Evolutionary conservation across 805 yeast species (phyloP), one percentile per base, ranked within the genome.

Genomic region (Phaffomyces thermotolerans): DNA sequence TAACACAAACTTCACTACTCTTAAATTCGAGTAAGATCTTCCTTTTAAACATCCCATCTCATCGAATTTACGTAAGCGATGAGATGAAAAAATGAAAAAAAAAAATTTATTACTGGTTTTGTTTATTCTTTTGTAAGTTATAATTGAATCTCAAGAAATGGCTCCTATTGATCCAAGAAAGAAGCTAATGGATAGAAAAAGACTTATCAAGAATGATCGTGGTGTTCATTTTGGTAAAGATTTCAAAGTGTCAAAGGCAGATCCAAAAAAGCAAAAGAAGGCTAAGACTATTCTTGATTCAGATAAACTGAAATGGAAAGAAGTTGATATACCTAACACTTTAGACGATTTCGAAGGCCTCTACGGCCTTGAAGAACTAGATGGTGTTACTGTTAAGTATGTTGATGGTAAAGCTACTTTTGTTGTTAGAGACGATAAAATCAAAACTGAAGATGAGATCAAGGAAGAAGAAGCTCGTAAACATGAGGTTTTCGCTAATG

Each of bases 321-420:
- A 81, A 3, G 95, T 90, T 8, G 84, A 81, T 2, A 74, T 90
- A 41, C 91, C 95, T 5, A 91, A 86, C 50, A 81, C 87, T 23
- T 64, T 86, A 40, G 95, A 81, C 47, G 96, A 88, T 62, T 86
- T 84, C 57, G 90, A 85, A 51, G 96, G 96, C 0, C 83, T 90
- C 54, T 88, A 81, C 60, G 99, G 97, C 0, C 67, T 93, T 31
- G 99, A 91, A 61, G 98, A 91, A 60, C 73, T 93, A 40, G 96
- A 88, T 45, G 97, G 96, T 36, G 97, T 91, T 30, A 90, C 75
- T 55, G 90, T 91, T 7, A 78, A 84, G 47, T 71, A 80, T 43
- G 76, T 78, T 2, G 69, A 85, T 48, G 96, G 95, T 13, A 66
- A 69, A 40, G 79, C 83, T 0, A 75, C 75, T 42, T 84, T 82